A percentile compares a stretch with the other conserved stretches of the same genome.
phyloP scores from a whole-genome alignment of 1,139 yeast species.

The Zygoascus sp. region DNA sequence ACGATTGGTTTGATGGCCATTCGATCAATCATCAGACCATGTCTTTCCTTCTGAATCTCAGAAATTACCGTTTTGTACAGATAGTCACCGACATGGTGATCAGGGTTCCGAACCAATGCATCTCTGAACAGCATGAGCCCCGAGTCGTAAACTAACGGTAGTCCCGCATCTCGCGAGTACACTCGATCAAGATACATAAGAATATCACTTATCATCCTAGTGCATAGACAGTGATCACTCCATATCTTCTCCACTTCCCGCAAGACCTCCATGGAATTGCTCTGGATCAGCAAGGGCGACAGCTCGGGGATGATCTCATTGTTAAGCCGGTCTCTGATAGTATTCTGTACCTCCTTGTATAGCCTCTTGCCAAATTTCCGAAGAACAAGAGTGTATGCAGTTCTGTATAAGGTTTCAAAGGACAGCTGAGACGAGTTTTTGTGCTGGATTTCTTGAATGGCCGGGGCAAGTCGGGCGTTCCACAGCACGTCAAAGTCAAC shows the following conservation, averaged over 20 bases:
- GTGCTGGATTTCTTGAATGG: conserved; percentile 69
- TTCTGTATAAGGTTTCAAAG: conserved; percentile 78
- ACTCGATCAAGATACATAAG: conserved; percentile 83
- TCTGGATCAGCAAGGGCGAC: conserved; percentile 20
- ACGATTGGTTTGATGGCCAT: conserved; percentile 58
- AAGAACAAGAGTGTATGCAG: conserved; percentile 73
- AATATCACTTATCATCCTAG: conserved; percentile 81
- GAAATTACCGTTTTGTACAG: conserved; percentile 50
- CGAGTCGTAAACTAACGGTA: conserved; percentile 66
- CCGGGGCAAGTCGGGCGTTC: conserved; percentile 58
- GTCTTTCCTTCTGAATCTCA: conserved; percentile 57
- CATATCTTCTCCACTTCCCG: conserved; percentile 52
- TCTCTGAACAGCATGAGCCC: conserved; percentile 61
- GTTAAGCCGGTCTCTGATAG: conserved; percentile 50
- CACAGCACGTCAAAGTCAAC: conserved; percentile 70
- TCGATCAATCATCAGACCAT: conserved; percentile 57
- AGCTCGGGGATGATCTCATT: conserved; percentile 27
- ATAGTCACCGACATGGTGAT: conserved; percentile 49
- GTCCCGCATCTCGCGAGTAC: conserved; percentile 67
- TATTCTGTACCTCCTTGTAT: conserved; percentile 56
- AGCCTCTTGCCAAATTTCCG: conserved; percentile 67
- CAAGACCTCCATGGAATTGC: conserved; percentile 37
- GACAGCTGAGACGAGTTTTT: conserved; percentile 73
- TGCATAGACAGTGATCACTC: conserved; percentile 70
- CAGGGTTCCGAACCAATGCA: conserved; percentile 39